phyloP scores from a whole-genome alignment of 495 filamentous ascomycete genomes.

The Aspergillus haitiensis region DNA sequence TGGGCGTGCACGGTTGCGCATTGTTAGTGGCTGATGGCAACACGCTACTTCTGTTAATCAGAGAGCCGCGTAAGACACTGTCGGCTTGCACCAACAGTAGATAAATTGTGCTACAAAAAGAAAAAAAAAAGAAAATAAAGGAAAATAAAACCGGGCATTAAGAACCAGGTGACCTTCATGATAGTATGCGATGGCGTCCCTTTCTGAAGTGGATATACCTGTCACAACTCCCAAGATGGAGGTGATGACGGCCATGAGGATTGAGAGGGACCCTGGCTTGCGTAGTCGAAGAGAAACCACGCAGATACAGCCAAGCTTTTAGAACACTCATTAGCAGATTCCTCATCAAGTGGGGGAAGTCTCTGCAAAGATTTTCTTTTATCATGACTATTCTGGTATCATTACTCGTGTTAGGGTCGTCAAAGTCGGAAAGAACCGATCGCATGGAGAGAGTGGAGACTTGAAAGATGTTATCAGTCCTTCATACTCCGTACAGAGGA shows the following conservation, averaged over 20 bases:
- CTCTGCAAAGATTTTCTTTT: too few relatives aligned
- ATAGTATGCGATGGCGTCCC: background rate
- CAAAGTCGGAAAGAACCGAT: conserved; percentile 1
- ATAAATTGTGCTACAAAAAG: conserved; percentile 10
- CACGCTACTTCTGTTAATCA: conserved; percentile 25
- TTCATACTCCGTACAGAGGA: background rate
- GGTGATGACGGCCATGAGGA: conserved; percentile 16
- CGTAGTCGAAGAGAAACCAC: conserved; percentile 21
- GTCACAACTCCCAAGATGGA: background rate
- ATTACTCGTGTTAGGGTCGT: background rate
- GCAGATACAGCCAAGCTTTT: conserved; percentile 25
- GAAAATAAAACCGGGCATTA: background rate
- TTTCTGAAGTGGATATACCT: conserved; percentile 5
- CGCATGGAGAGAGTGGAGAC: conserved; percentile 3
- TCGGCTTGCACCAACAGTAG: conserved; percentile 21
- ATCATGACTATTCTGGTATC: background rate
- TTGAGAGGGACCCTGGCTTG: conserved; percentile 18
- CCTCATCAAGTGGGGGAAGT: conserved; percentile 19
- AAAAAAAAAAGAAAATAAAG: background rate
- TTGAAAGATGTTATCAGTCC: background rate
- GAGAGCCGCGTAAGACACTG: conserved; percentile 31
- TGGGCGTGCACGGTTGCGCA: conserved; percentile 3
- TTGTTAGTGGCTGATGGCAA: conserved; percentile 5
- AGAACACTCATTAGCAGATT: conserved; percentile 24
- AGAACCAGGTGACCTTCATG: background rate